Conservation (phyloP, 2,329 filamentous ascomycete genomes). For the Fusarium circinatum region DNA sequence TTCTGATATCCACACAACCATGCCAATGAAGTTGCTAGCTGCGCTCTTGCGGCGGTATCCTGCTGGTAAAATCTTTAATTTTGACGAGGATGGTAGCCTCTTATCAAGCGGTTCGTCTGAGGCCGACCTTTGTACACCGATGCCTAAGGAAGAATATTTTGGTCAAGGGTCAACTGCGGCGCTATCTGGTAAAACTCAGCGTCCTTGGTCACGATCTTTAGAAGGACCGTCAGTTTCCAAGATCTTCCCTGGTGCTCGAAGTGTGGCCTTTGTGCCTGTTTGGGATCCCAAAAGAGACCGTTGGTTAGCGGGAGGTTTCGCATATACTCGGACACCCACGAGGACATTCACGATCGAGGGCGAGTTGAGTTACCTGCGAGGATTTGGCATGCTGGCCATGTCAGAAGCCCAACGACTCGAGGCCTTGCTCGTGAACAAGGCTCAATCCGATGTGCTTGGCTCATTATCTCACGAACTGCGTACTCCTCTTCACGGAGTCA, state of each 20-base stretch:
- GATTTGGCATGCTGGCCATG: constrained; percentile 66
- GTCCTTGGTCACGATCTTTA: constrained; percentile 4
- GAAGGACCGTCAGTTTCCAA: constrained; percentile 40
- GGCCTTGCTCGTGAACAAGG: constrained; percentile 52
- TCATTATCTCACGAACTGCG: constrained; percentile 71
- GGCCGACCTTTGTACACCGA: constrained; percentile 33
- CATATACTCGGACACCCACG: constrained; percentile 57
- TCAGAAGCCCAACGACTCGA: constrained; percentile 63
- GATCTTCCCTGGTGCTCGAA: constrained; percentile 56
- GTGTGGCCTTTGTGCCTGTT: constrained; percentile 58
- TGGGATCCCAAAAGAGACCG: constrained; percentile 59
- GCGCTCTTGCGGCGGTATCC: constrained; percentile 58
- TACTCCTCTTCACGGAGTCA: constrained; percentile 68
- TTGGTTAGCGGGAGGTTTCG: constrained; percentile 61
- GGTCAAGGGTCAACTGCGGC: not conserved
- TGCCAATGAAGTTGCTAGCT: constrained; percentile 54
- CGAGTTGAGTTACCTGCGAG: constrained; percentile 62
- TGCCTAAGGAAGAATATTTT: not conserved
- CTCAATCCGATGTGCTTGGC: constrained; percentile 68
- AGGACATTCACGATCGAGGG: constrained; percentile 57
- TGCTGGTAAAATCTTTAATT: constrained; percentile 58
- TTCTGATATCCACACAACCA: constrained; percentile 27
- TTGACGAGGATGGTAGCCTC: constrained; percentile 52
- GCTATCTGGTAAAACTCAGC: not conserved
- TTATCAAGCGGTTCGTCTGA: constrained; percentile 47